phyloP scores from a whole-genome alignment of 169 alveolate genomes.

The Perkinsus olseni region DNA sequence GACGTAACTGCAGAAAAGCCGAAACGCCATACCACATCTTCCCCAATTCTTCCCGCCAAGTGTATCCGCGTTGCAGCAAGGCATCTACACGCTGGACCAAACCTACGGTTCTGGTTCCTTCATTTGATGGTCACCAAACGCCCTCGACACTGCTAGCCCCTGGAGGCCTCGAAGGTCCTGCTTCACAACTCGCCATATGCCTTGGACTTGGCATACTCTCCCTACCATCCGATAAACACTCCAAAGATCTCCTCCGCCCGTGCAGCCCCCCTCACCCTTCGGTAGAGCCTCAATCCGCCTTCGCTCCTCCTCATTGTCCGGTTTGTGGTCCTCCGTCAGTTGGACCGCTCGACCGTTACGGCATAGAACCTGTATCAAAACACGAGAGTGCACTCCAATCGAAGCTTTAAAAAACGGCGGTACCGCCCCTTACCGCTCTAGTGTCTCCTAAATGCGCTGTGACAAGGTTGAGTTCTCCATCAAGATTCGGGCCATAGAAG shows the following conservation, averaged over 20 bases:
- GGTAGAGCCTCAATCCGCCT: conserved; percentile 45
- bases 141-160: background rate
- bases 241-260: conserved; percentile 58
- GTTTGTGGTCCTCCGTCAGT: conserved; percentile 77
- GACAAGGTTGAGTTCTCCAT: conserved; percentile 20
- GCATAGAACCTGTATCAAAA: conserved; percentile 12
- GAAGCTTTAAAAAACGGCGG: no score
- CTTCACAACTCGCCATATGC: background rate
- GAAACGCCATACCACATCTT: conserved; percentile 22
- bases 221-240: conserved; percentile 67
- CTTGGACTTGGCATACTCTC: conserved; percentile 58
- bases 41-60: no score
- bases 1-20: conserved; percentile 10
- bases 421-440: conserved; percentile 52
- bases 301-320: conserved; percentile 61
- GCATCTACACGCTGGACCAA: no score
- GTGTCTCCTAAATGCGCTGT: conserved; percentile 85
- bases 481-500: background rate
- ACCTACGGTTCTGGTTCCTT: conserved; percentile 43
- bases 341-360: conserved; percentile 50
- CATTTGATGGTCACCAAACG: conserved; percentile 76
- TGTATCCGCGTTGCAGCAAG: no score
- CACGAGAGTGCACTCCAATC: no score
- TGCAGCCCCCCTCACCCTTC: conserved; percentile 62
- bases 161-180: background rate